These are phyloP conservation scores for Hypoxylon rickii DNA, from an alignment of 495 filamentous ascomycete species.

Conservation along the genomic window DNA sequence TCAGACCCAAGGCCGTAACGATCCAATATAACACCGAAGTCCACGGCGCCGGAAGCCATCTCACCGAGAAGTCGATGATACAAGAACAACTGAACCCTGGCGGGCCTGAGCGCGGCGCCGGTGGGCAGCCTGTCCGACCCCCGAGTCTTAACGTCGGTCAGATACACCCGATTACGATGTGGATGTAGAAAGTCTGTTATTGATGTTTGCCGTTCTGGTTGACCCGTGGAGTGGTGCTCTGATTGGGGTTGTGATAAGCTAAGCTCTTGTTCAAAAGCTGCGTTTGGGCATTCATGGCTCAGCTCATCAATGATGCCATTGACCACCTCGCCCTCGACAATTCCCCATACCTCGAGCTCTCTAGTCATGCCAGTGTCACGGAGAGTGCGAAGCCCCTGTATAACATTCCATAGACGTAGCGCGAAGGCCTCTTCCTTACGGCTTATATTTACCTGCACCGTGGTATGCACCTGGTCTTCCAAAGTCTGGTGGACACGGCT, in stretches of 20 bases:
- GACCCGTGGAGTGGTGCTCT: conserved; percentile 18
- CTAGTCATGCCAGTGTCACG: conserved; percentile 79
- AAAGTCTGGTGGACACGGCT: conserved; percentile 77
- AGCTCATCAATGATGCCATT: conserved; percentile 91
- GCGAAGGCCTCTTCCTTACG: conserved; percentile 84
- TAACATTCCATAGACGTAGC: conserved; percentile 87
- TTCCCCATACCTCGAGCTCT: conserved; percentile 92
- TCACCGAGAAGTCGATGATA: conserved; percentile 85
- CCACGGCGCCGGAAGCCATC: conserved; percentile 71
- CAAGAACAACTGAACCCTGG: conserved; percentile 84
- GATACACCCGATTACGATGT: conserved; percentile 74
- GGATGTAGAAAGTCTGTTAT: conserved; percentile 49
- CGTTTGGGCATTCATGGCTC: conserved; percentile 75
- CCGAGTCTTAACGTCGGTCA: conserved; percentile 90
- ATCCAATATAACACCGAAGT: conserved; percentile 65
- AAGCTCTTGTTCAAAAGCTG: conserved; percentile 63
- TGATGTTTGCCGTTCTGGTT: conserved; percentile 27
- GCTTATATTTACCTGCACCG: conserved; percentile 70
- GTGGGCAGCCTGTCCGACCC: conserved; percentile 63
- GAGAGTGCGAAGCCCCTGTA: conserved; percentile 80
- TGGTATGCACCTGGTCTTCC: conserved; percentile 81
- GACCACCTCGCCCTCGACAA: conserved; percentile 79
- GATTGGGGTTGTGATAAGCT: conserved; percentile 34
- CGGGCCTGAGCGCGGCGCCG: conserved; percentile 71
- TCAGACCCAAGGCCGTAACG: conserved; percentile 71